Base-by-base conservation (phyloP, 129 eudicot genomes). In the Chrysanthemum seticuspe region DNA sequence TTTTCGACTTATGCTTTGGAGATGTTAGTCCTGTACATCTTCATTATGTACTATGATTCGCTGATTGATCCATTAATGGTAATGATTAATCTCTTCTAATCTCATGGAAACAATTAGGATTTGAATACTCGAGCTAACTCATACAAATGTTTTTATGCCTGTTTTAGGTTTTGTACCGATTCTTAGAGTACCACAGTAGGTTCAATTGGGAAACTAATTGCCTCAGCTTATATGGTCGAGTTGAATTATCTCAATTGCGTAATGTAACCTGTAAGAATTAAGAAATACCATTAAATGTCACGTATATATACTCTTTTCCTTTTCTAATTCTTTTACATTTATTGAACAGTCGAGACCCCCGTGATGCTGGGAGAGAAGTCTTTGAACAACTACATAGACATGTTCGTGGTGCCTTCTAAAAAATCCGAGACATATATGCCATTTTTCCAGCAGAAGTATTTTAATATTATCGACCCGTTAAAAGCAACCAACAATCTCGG, bases 1-100 rank as follows among this genome's bases (percentile, higher is more conserved):
- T 54, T 95, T 7, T 90, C 99, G n/a, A 95, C 99, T 27, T 95
- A 95, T 82, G 97, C 94, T 7, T 80, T 95, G 89, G 99, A 91
- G 70, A 76, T 78, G 18, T 73, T 95, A 79, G 84, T 90, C 71
- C 82, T 95, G 16, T 89, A 83, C 74, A 84, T 90, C 65, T 85
- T 95, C 76, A 86, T 82, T 71, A 51, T 80, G 14, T 91, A 83
- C 69, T 67, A 74, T 68, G 79, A 87, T 63, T 86, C 88, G 44
- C 65, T 91, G 40, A 80, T 57, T 51, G 80, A 78, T 54, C 99
- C 99, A 19, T 60, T 95, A 73, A 73, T 80, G 95, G 97, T 91
- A 86, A 78, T 40, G 47, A 6, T 62, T 76, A 21, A 60, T 71
- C 25, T 61, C 25, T 67, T 18, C 5, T 21, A 29, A 16, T 68